These are phyloP conservation scores for Rhodotorula sp. DNA, from an alignment of 1,284 basidiomycete genomes.

Conservation along the genomic window DNA sequence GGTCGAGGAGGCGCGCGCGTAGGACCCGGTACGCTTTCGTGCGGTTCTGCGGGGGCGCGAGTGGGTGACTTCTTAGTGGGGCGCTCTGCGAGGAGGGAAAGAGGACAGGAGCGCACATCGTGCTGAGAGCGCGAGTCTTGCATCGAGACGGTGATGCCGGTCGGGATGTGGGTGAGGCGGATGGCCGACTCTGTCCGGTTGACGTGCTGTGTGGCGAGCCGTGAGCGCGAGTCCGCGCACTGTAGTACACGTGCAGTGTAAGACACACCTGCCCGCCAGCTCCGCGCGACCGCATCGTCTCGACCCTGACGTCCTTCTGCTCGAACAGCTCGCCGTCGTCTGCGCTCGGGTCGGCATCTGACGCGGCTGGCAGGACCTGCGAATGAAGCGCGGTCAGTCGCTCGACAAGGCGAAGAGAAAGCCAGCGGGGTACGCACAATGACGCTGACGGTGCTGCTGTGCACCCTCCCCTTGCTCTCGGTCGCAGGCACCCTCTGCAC, in stretches of 20 bases:
- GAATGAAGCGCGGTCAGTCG: not conserved
- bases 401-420: not conserved
- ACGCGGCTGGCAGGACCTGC: constrained; percentile 72
- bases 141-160: constrained; percentile 94
- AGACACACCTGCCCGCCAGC: constrained; percentile 85
- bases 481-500: constrained; percentile 93
- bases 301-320: constrained; percentile 82
- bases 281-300: constrained; percentile 92
- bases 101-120: constrained; percentile 59
- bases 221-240: not conserved
- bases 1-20: constrained; percentile 75
- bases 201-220: constrained; percentile 69
- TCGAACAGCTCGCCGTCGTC: constrained; percentile 60
- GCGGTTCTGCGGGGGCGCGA: constrained; percentile 64
- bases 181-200: constrained; percentile 99
- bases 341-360: constrained; percentile 10
- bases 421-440: constrained; percentile 61
- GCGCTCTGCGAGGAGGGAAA: not conserved
- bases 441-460: constrained; percentile 88
- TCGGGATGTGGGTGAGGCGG: constrained; percentile 89
- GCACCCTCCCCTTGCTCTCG: constrained; percentile 80
- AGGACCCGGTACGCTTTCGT: constrained; percentile 85
- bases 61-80: not conserved
- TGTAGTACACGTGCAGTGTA: not conserved
- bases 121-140: constrained; percentile 97